Evolutionary conservation across 148 eudicot genomes (phyloP).

Genomic region (Cornus florida): DNA sequence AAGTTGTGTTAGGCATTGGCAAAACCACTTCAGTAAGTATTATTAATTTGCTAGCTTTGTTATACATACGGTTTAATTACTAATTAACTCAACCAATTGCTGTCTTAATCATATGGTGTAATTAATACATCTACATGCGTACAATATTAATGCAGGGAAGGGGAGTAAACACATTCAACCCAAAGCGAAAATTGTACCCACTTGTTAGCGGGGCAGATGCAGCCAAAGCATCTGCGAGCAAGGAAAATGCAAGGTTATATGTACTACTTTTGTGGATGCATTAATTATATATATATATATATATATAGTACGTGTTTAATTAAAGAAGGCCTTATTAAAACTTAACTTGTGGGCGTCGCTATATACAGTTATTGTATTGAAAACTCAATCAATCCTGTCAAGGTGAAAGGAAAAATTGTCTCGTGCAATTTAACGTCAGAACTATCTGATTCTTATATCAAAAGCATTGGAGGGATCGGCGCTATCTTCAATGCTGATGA

Average conservation of each 20-base stretch:
- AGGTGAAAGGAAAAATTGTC: slow-evolving; percentile 82
- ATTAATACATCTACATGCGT: too few species aligned
- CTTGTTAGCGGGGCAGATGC: slow-evolving; percentile 70
- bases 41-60: too few species aligned
- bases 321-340: too few species aligned
- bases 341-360: too few species aligned
- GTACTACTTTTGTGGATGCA: not conserved
- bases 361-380: slow-evolving; percentile 45
- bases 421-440: slow-evolving; percentile 51
- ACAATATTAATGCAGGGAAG: slow-evolving; percentile 43
- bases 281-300: too few species aligned
- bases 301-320: too few species aligned
- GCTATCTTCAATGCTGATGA: slow-evolving; percentile 47
- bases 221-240: slow-evolving; percentile 49
- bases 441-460: slow-evolving; percentile 72
- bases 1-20: slow-evolving; percentile 56
- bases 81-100: not conserved
- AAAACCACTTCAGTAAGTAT: slow-evolving; percentile 35
- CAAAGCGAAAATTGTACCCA: slow-evolving; percentile 47
- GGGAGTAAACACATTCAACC: slow-evolving; percentile 50
- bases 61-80: too few species aligned
- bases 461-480: slow-evolving; percentile 72
- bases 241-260: slow-evolving; percentile 52
- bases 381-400: slow-evolving; percentile 59
- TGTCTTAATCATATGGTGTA: too few species aligned